Conservation (phyloP, 768 basidiomycete genomes). For the Daedalea quercina region DNA sequence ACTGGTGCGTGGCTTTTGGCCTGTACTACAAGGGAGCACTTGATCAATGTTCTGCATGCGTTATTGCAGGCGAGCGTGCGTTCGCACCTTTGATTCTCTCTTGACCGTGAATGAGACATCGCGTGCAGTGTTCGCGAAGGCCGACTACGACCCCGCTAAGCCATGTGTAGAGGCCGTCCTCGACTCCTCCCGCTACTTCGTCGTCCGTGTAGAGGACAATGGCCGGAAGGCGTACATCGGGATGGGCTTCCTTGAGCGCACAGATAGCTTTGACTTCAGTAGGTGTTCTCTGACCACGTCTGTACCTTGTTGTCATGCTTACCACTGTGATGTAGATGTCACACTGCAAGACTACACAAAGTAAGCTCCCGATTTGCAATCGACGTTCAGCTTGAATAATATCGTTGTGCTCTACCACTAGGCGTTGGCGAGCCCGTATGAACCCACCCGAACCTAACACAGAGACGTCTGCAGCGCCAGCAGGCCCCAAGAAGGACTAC, state of each 20-base stretch:
- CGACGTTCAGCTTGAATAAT: background rate
- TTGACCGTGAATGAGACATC: background rate
- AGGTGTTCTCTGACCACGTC: conserved; percentile 3
- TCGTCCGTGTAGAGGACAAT: conserved; percentile 81
- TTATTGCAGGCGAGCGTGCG: conserved; percentile 14
- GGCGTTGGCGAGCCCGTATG: conserved; percentile 57
- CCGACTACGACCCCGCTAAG: conserved; percentile 70
- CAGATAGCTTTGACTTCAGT: conserved; percentile 93
- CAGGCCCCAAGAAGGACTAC: conserved; percentile 88
- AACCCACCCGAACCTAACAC: conserved; percentile 41
- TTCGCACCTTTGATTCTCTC: background rate
- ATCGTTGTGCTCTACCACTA: conserved; percentile 24
- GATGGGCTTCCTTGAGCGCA: conserved; percentile 84
- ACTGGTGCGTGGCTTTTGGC: conserved; percentile 49
- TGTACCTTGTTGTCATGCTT: conserved; percentile 5
- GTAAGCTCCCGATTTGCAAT: conserved; percentile 28
- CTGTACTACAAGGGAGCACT: background rate
- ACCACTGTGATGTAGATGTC: conserved; percentile 45
- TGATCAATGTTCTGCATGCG: conserved; percentile 4
- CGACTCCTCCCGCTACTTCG: conserved; percentile 94
- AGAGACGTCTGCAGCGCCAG: conserved; percentile 51
- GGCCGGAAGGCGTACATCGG: conserved; percentile 91
- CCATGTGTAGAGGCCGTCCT: conserved; percentile 93
- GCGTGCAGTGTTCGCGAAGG: conserved; percentile 73
- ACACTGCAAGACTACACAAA: conserved; percentile 84